phyloP scores from a whole-genome alignment of 169 alveolate genomes.

The Plasmodium falciparum region DNA sequence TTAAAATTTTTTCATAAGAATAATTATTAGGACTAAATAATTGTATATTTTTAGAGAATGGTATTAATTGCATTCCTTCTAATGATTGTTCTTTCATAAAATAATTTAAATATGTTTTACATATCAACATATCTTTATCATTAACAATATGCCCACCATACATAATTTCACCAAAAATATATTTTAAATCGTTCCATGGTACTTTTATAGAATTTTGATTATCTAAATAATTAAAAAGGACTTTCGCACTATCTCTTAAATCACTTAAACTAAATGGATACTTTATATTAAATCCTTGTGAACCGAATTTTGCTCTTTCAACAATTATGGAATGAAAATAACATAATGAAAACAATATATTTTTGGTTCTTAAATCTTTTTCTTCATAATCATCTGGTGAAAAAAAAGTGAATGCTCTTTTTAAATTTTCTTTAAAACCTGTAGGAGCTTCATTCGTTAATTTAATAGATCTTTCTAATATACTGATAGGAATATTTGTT shows the following conservation, averaged over 20 bases:
- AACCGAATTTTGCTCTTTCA: conserved; percentile 98
- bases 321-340: conserved; percentile 97
- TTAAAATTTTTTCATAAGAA: conserved; percentile 69
- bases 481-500: conserved; percentile 94
- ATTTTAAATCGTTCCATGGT: conserved; percentile 98
- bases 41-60: conserved; percentile 82
- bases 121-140: conserved; percentile 95
- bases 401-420: conserved; percentile 96
- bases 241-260: conserved; percentile 95
- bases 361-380: conserved; percentile 94
- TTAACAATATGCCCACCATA: conserved; percentile 98
- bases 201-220: conserved; percentile 89
- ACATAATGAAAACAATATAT: conserved; percentile 96
- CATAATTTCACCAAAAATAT: conserved; percentile 98
- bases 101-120: conserved; percentile 93
- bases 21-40: conserved; percentile 71
- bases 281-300: conserved; percentile 97
- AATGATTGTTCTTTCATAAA: conserved; percentile 94
- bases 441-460: conserved; percentile 97
- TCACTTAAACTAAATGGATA: conserved; percentile 97
- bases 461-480: conserved; percentile 96
- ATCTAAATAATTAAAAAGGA: conserved; percentile 94
- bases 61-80: conserved; percentile 95
- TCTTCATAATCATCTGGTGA: conserved; percentile 93
- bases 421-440: conserved; percentile 96